Evolutionary conservation across 345 rosid species (phyloP).

Genomic region (Arabis hirsuta): DNA sequence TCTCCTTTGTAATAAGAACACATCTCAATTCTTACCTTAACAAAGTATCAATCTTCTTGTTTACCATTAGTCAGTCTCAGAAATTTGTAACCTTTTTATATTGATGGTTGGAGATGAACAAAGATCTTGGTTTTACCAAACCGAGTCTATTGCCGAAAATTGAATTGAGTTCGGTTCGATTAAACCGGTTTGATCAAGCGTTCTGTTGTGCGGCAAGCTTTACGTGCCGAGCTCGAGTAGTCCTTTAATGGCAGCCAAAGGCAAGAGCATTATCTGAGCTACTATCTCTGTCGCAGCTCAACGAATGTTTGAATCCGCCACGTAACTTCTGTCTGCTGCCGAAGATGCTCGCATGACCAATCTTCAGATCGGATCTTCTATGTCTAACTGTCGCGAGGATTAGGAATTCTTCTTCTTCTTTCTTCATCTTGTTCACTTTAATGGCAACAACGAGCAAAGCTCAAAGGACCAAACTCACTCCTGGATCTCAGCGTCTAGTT

Average conservation of each 20-base stretch:
- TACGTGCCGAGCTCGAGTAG: constrained; percentile 36
- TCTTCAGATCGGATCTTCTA: constrained; percentile 27
- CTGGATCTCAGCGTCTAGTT: constrained; percentile 52
- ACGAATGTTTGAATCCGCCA: neutral
- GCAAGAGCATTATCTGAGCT: constrained; percentile 14
- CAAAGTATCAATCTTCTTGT: constrained; percentile 1
- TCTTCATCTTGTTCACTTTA: constrained; percentile 9
- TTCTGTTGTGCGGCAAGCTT: constrained; percentile 30
- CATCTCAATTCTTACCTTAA: neutral
- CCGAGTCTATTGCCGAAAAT: neutral
- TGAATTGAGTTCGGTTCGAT: constrained; percentile 8
- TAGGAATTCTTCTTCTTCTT: constrained; percentile 9
- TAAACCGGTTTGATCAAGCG: constrained; percentile 38
- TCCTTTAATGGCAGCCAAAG: constrained; percentile 22
- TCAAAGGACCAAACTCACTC: constrained; percentile 50
- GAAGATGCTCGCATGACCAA: constrained; percentile 10
- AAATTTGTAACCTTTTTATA: neutral
- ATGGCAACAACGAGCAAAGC: constrained; percentile 67
- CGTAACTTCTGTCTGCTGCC: constrained; percentile 11
- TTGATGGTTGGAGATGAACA: neutral
- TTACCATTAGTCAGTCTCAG: neutral
- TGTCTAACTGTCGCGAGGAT: constrained; percentile 1
- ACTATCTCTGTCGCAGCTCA: constrained; percentile 16
- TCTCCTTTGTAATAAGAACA: constrained; percentile 25
- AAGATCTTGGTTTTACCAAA: constrained; percentile 16